Evolutionary conservation across 2,329 filamentous ascomycete species (phyloP), one percentile per base, ranked within the genome.

Genomic region (Aspergillus piperis): DNA sequence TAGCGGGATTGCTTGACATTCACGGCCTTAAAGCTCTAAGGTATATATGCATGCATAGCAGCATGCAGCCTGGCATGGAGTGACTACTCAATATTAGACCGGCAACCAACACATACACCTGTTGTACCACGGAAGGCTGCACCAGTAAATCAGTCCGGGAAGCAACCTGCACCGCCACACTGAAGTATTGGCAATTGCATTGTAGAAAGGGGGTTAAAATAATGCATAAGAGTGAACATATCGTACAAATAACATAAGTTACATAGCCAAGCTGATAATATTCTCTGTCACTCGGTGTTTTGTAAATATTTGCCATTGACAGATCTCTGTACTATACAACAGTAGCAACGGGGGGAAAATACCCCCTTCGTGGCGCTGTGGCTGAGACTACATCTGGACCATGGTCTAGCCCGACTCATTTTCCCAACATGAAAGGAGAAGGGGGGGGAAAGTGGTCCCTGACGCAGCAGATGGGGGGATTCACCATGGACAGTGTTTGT

Each of bases 391-490:
- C 51, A 39, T 63, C 56, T 42, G 59, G 59, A 59, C 56, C 63
- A 64, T 51, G 66, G 64, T 62, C 66, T 66, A 56, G 65, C 62
- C 63, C 60, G 27, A 56, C 41, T 48, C 60, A 67, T 55, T 56
- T 21, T 59, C 42, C 30, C 52, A 42, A 42, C 39, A 54, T 23
- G 27, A 30, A 30, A 5, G 25, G 27, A 8, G 27, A 8, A 30
- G 10, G 15, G 51, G 51, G 3, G 10, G 7, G 17, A 19, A 23
- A 39, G 51, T 44, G 23, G 41, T 54, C n/a, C 47, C 47, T 49
- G 47, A 49, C 25, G 27, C 27, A 30, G n/a, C 19, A 38, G 63
- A 65, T 63, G 61, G 57, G 63, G 27, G 3, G 7, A 27, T 30
- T 30, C 27, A 30, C 27, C 10, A 30, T 30, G 27, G 27, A 30